phyloP scores from a whole-genome alignment of 495 filamentous ascomycete species.

The Aspergillus olivimuriae region DNA sequence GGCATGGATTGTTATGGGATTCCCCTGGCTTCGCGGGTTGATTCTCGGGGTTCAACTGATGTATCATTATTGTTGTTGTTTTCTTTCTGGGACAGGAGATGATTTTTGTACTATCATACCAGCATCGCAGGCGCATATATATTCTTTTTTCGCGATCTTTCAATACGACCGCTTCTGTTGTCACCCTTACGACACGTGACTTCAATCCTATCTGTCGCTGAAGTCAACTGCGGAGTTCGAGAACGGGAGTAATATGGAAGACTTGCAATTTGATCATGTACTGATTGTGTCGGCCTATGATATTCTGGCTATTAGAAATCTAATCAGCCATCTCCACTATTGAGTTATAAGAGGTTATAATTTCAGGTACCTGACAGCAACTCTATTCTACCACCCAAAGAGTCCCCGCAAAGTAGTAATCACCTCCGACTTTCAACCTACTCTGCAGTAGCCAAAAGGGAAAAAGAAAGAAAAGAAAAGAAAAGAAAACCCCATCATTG shows the following conservation, averaged over 20 bases:
- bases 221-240: too few relatives aligned
- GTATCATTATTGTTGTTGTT: conserved; percentile 15
- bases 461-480: background rate
- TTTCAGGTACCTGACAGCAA: too few relatives aligned
- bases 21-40: conserved; percentile 12
- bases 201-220: background rate
- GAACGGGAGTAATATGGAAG: too few relatives aligned
- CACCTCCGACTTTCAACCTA: background rate
- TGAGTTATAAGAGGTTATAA: too few relatives aligned
- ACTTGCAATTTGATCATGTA: too few relatives aligned
- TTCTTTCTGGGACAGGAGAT: conserved; percentile 28
- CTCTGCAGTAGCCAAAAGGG: background rate
- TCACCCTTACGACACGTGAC: background rate
- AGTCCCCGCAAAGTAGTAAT: too few relatives aligned
- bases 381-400: too few relatives aligned
- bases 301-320: too few relatives aligned
- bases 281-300: too few relatives aligned
- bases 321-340: too few relatives aligned
- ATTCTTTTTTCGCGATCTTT: conserved; percentile 11
- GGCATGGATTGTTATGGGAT: conserved; percentile 3
- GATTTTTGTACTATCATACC: conserved; percentile 21
- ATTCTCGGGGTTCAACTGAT: conserved; percentile 11
- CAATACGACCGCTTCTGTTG: background rate
- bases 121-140: conserved; percentile 39
- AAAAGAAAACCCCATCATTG: background rate